Evolutionary conservation across 805 yeast species (phyloP).

Genomic region (Candida namnaoensis): DNA sequence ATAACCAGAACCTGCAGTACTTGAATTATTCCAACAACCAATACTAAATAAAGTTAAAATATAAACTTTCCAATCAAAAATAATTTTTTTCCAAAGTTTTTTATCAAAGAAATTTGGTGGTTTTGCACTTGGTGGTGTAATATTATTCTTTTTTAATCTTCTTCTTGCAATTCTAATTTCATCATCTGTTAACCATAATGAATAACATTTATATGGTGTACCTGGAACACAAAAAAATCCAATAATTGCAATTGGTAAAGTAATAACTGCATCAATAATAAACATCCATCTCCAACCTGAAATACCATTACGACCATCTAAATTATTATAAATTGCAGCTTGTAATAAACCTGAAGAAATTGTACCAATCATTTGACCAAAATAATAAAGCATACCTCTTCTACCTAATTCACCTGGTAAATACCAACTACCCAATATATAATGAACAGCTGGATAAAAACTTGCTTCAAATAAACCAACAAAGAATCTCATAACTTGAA

Average conservation of each 20-base stretch:
- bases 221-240: constrained; percentile 57
- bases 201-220: constrained; percentile 48
- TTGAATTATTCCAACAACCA: constrained; percentile 49
- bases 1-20: constrained; percentile 41
- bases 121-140: constrained; percentile 17
- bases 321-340: constrained; percentile 14
- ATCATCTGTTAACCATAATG: constrained; percentile 42
- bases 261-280: constrained; percentile 53
- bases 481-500: constrained; percentile 52
- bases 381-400: constrained; percentile 49
- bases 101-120: constrained; percentile 28
- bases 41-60: constrained; percentile 41
- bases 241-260: constrained; percentile 46
- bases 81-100: constrained; percentile 41
- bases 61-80: constrained; percentile 49
- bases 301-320: constrained; percentile 44
- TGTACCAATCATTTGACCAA: constrained; percentile 54
- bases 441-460: constrained; percentile 49
- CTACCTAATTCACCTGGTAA: constrained; percentile 45
- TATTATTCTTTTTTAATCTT: constrained; percentile 27
- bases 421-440: constrained; percentile 49
- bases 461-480: constrained; percentile 61
- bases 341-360: constrained; percentile 59
- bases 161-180: constrained; percentile 44
- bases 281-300: constrained; percentile 72